phyloP scores from a whole-genome alignment of 2,329 filamentous ascomycete genomes.

The Penicillium crustosum region DNA sequence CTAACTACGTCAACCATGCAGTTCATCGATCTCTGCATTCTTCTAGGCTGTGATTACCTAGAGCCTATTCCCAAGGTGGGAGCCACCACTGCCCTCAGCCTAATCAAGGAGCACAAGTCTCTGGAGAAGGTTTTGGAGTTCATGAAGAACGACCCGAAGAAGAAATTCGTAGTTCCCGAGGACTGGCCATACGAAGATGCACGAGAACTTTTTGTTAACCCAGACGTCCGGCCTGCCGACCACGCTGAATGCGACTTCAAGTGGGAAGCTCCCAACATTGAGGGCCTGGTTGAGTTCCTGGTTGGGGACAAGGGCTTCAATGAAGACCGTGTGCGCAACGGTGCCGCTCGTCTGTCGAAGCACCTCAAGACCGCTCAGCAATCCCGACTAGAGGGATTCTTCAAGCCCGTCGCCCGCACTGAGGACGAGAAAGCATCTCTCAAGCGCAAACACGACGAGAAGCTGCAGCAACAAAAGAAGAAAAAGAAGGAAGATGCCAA shows the following conservation, averaged over 20 bases:
- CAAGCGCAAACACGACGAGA: constrained; percentile 93
- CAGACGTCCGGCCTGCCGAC: constrained; percentile 81
- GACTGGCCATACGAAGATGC: constrained; percentile 96
- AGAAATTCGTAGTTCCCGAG: constrained; percentile 84
- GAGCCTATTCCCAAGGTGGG: constrained; percentile 95
- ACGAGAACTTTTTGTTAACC: constrained; percentile 85
- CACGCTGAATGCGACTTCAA: constrained; percentile 92
- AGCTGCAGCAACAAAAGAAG: constrained; percentile 90
- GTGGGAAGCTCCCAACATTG: constrained; percentile 91
- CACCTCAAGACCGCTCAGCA: constrained; percentile 90
- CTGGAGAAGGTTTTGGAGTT: constrained; percentile 84
- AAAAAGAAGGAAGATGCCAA: constrained; percentile 92
- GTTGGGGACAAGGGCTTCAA: constrained; percentile 96
- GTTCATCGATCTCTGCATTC: constrained; percentile 97
- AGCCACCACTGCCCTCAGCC: constrained; percentile 83
- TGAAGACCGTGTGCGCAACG: constrained; percentile 84
- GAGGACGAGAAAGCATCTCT: constrained; percentile 78
- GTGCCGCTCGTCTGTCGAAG: constrained; percentile 77
- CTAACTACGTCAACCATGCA: constrained; percentile 40
- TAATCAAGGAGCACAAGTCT: constrained; percentile 87
- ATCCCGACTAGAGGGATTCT: constrained; percentile 90
- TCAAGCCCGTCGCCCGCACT: constrained; percentile 87
- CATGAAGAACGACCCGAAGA: constrained; percentile 72
- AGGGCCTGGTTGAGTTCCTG: constrained; percentile 84
- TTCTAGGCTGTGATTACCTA: constrained; percentile 96